Conservation (phyloP, 495 filamentous ascomycete genomes). For the Podospora tetraspora region DNA sequence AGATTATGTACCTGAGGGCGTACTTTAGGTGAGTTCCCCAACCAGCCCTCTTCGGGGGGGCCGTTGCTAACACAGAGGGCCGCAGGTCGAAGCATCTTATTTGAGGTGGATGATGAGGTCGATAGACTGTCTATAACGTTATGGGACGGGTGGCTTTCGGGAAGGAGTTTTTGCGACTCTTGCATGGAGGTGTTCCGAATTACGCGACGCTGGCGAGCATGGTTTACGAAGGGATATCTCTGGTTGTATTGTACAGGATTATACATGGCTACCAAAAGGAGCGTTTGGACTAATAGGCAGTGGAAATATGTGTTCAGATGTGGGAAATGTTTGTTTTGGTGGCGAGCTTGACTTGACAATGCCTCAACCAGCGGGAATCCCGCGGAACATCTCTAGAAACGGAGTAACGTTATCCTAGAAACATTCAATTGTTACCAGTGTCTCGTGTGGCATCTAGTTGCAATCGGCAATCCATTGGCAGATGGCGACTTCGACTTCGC, state of each 20-base stretch:
- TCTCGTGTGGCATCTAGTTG: neutral
- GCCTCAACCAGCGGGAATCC: too few relatives aligned
- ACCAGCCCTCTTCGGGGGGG: neutral
- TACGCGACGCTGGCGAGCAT: constrained; percentile 27
- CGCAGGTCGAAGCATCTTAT: constrained; percentile 75
- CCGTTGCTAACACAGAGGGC: constrained; percentile 20
- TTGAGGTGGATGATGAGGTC: constrained; percentile 34
- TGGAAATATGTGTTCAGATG: neutral
- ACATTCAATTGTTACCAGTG: neutral
- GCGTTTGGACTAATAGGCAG: neutral
- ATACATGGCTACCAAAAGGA: constrained; percentile 8
- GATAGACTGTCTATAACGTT: neutral
- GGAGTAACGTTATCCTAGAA: neutral
- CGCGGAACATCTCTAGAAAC: neutral
- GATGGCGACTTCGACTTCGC: neutral
- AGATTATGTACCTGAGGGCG: constrained; percentile 93
- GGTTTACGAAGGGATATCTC: constrained; percentile 20
- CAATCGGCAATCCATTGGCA: neutral
- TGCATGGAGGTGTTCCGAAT: constrained; percentile 13
- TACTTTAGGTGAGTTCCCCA: constrained; percentile 73
- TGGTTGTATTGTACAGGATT: constrained; percentile 13
- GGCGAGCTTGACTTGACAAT: neutral
- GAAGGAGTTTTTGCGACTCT: constrained; percentile 19
- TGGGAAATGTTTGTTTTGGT: neutral
- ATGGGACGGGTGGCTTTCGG: constrained; percentile 15